phyloP scores from a whole-genome alignment of 192 early-diverging fungal genomes.

The Glomus cerebriforme region DNA sequence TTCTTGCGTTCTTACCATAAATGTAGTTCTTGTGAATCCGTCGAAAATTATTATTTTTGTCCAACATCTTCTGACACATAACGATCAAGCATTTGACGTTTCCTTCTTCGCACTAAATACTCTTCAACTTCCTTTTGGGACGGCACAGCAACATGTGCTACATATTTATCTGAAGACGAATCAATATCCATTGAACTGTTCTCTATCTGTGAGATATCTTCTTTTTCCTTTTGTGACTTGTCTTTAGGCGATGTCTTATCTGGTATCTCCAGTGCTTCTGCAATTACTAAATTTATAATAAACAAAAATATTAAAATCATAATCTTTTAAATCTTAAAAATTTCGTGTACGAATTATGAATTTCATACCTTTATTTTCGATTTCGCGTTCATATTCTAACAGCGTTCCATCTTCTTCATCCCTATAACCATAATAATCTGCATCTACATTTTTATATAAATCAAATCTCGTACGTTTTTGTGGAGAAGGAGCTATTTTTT shows the following conservation, averaged over 20 bases:
- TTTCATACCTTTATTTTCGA: constrained; percentile 49
- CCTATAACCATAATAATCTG: constrained; percentile 93
- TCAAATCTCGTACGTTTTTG: constrained; percentile 65
- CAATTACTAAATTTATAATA: constrained; percentile 33
- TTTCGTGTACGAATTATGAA: not conserved
- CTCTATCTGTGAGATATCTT: not conserved
- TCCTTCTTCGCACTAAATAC: constrained; percentile 70
- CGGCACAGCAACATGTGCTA: constrained; percentile 55
- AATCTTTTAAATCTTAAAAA: not conserved
- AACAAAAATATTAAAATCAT: not conserved
- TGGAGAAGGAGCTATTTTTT: constrained; percentile 41
- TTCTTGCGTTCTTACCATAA: too few species aligned
- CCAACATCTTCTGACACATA: constrained; percentile 48
- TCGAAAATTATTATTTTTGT: constrained; percentile 23
- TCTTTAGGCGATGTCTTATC: constrained; percentile 35
- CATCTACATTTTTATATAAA: constrained; percentile 79
- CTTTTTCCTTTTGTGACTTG: constrained; percentile 38
- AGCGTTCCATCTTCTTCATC: constrained; percentile 88
- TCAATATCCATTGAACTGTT: constrained; percentile 38
- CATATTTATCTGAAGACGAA: constrained; percentile 36
- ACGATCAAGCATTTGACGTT: constrained; percentile 62
- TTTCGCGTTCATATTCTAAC: constrained; percentile 74
- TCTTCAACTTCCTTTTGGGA: constrained; percentile 74
- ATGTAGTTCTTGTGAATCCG: too few species aligned
- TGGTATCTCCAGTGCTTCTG: constrained; percentile 28